phyloP scores from a whole-genome alignment of 768 basidiomycete species.

The Clitopilus passeckerianus region DNA sequence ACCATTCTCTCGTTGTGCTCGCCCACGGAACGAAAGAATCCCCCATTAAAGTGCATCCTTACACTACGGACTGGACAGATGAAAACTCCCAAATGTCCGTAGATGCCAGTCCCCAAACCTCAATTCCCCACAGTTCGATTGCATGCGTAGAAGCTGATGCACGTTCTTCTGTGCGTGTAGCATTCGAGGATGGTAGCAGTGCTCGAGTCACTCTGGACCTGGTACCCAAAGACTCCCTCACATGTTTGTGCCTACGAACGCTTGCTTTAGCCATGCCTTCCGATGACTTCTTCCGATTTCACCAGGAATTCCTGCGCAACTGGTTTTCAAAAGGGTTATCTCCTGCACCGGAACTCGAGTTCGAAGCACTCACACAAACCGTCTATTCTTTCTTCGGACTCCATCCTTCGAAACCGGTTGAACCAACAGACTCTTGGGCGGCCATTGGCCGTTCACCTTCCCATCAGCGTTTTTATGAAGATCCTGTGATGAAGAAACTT shows the following conservation, averaged over 20 bases:
- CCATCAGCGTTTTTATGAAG: constrained; percentile 49
- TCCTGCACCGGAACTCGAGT: constrained; percentile 43
- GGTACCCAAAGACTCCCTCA: constrained; percentile 49
- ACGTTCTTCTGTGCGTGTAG: constrained; percentile 46
- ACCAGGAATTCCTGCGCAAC: constrained; percentile 46
- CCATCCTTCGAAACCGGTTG: constrained; percentile 13
- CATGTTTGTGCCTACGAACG: constrained; percentile 52
- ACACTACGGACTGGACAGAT: constrained; percentile 3
- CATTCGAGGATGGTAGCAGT: constrained; percentile 45
- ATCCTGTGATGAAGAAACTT: constrained; percentile 48
- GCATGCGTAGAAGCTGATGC: constrained; percentile 42
- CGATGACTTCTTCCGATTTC: constrained; percentile 50
- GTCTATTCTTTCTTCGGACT: constrained; percentile 45
- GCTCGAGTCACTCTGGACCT: constrained; percentile 50
- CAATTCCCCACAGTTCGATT: constrained; percentile 26
- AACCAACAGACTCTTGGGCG: constrained; percentile 37
- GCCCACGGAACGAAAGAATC: constrained; percentile 54
- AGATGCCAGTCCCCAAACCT: constrained; percentile 9
- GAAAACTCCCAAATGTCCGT: constrained; percentile 16
- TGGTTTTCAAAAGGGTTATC: constrained; percentile 50
- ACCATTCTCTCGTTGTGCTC: constrained; percentile 48
- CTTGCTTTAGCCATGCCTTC: constrained; percentile 58
- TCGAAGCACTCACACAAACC: constrained; percentile 49
- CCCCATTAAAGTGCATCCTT: constrained; percentile 24
- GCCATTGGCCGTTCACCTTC: constrained; percentile 38